Percentiles rank a stretch among this genome's conserved stretches.
These are phyloP conservation scores for Aspergillus sp. DNA, from an alignment of 2,329 filamentous ascomycete genomes.

Conservation along the genomic window DNA sequence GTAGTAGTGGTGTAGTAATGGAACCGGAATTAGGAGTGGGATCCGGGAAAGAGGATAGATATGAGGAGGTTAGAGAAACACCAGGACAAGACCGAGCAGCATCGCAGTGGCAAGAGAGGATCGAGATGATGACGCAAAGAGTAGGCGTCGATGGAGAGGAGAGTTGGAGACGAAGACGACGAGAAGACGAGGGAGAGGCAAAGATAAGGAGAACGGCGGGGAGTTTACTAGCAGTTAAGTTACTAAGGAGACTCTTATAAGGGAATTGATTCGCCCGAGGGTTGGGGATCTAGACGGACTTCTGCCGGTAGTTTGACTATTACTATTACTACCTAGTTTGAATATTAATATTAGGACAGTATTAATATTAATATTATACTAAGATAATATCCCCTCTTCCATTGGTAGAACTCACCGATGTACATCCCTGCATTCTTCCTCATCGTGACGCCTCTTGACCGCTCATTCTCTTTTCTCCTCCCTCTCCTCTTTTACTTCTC, in stretches of 20 bases:
- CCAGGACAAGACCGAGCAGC: constrained; percentile 2
- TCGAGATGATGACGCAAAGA: constrained; percentile 2
- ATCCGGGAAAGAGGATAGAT: neutral
- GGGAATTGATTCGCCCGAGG: too few species aligned
- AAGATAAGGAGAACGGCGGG: neutral
- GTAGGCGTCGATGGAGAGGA: neutral
- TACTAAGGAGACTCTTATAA: too few species aligned
- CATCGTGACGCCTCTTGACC: constrained; percentile 15
- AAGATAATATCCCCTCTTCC: neutral
- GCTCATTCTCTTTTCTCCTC: constrained; percentile 18
- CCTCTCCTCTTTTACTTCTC: neutral
- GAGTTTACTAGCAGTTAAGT: too few species aligned
- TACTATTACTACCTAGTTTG: too few species aligned
- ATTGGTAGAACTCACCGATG: neutral
- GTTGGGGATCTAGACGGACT: too few species aligned
- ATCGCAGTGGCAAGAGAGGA: constrained; percentile 16
- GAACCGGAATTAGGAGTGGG: neutral
- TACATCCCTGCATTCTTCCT: neutral
- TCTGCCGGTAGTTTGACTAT: too few species aligned
- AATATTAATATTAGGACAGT: neutral
- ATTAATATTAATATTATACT: neutral
- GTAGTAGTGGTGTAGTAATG: neutral
- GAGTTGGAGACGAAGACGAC: neutral
- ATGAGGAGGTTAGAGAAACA: neutral
- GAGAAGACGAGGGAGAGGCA: neutral